Evolutionary conservation across 306 rosid genomes (phyloP).

Genomic region (Cucurbita ficifolia): DNA sequence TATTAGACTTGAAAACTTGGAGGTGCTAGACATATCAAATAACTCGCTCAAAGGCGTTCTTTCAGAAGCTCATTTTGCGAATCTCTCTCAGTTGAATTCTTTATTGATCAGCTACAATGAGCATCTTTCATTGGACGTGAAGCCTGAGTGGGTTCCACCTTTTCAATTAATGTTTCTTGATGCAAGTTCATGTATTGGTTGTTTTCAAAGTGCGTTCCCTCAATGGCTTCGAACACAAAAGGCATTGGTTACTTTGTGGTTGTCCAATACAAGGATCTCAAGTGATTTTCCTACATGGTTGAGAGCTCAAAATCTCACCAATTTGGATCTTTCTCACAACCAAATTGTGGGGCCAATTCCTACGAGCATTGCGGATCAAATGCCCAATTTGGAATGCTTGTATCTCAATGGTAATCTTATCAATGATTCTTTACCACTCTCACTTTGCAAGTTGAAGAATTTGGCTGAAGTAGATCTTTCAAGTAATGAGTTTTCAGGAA

Average conservation of each 20-base stretch:
- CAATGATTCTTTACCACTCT: not conserved
- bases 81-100: not conserved
- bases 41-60: not conserved
- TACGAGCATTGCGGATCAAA: not conserved
- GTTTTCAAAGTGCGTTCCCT: not conserved
- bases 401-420: not conserved
- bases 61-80: not conserved
- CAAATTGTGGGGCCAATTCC: not conserved
- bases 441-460: not conserved
- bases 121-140: not conserved
- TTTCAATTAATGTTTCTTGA: not conserved
- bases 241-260: not conserved
- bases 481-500: not conserved
- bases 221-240: not conserved
- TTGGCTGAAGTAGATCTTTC: not conserved
- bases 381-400: not conserved
- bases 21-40: not conserved
- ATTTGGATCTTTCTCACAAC: conserved; percentile 1
- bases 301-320: not conserved
- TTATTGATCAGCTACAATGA: not conserved
- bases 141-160: not conserved
- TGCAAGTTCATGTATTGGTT: not conserved
- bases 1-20: not conserved
- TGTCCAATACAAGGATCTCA: not conserved
- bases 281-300: not conserved